Evolutionary conservation across 202 grass and related monocot species (phyloP).

Genomic region (Hordeum pubiflorum): DNA sequence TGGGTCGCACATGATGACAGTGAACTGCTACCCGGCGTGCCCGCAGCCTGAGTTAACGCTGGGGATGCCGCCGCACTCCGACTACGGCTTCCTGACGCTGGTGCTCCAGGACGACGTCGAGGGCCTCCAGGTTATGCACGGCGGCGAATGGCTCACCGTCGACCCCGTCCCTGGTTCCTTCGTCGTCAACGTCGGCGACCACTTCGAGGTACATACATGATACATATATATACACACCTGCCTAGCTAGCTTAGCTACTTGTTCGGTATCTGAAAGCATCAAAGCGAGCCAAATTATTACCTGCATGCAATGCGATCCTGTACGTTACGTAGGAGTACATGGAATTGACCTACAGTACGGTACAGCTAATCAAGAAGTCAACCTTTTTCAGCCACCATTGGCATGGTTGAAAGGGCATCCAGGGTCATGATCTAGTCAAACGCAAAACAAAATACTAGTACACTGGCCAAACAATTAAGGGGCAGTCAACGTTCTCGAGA

Average conservation of each 20-base stretch:
- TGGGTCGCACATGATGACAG: conserved; percentile 56
- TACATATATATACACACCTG: background rate
- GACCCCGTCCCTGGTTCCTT: conserved; percentile 49
- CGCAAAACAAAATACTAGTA: background rate
- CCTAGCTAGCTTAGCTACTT: background rate
- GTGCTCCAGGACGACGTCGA: conserved; percentile 66
- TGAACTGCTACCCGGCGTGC: conserved; percentile 82
- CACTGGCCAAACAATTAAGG: conserved; percentile 20
- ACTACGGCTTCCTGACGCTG: conserved; percentile 75
- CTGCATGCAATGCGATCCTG: background rate
- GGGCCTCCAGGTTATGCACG: conserved; percentile 62
- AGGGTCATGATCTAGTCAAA: background rate
- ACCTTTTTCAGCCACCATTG: background rate
- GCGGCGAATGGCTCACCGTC: conserved; percentile 54
- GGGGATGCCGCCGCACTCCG: conserved; percentile 85
- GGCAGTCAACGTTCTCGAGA: background rate
- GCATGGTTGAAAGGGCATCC: background rate
- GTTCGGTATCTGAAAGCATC: background rate
- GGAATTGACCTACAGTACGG: background rate
- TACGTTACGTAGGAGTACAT: background rate
- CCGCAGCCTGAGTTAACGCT: conserved; percentile 75
- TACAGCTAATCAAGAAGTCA: background rate
- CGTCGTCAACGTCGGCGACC: conserved; percentile 86
- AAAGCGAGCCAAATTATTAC: background rate
- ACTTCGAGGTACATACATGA: conserved; percentile 58